These are phyloP conservation scores for Paramecium pentaurelia DNA, from an alignment of 73 alveolate genomes.

Conservation along the genomic window DNA sequence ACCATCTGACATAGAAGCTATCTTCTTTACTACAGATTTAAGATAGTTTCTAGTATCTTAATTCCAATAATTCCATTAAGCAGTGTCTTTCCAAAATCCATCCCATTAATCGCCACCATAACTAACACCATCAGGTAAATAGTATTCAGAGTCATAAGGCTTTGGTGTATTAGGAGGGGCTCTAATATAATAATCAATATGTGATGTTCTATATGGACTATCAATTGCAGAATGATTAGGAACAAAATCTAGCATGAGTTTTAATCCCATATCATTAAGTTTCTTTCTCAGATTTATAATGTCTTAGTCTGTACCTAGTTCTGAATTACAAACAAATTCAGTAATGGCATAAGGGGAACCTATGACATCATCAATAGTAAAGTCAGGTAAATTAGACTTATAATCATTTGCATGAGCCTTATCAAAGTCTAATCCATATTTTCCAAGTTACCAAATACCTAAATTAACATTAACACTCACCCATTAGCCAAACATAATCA, in stretches of 20 bases:
- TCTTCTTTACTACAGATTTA: constrained; percentile 44
- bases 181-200: constrained; percentile 54
- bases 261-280: constrained; percentile 43
- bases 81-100: constrained; percentile 67
- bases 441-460: constrained; percentile 64
- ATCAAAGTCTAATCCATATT: constrained; percentile 61
- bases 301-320: constrained; percentile 65
- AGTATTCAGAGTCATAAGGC: constrained; percentile 52
- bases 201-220: constrained; percentile 45
- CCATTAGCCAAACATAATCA: constrained; percentile 68
- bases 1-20: constrained; percentile 61
- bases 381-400: constrained; percentile 56
- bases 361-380: constrained; percentile 65
- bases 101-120: constrained; percentile 63
- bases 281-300: constrained; percentile 30
- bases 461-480: not conserved
- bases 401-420: constrained; percentile 46
- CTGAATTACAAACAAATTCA: constrained; percentile 64
- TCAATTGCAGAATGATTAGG: constrained; percentile 72
- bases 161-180: constrained; percentile 54
- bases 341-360: constrained; percentile 68
- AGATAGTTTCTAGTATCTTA: constrained; percentile 57
- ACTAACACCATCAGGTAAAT: constrained; percentile 55
- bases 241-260: constrained; percentile 69
- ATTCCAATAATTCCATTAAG: constrained; percentile 69